Base-by-base conservation (phyloP, 2,329 filamentous ascomycete genomes). In the Beauveria sp. region DNA sequence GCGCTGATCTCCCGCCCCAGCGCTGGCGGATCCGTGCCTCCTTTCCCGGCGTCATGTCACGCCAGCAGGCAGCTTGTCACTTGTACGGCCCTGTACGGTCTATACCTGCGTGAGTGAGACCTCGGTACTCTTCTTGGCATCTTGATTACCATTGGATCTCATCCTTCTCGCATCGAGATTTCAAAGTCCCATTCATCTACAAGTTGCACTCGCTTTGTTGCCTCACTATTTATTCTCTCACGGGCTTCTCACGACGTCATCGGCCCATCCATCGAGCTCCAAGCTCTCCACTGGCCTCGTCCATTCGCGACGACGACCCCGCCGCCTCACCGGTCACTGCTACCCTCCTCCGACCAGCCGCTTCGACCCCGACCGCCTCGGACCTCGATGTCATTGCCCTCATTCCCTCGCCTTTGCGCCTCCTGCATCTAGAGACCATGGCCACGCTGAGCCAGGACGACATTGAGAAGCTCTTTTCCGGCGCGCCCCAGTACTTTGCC, bases 401-500 rank as follows among this genome's bases (percentile, higher is more conserved):
- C 18, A 28, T 47, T n/a, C n/a, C 22, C 24, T 20, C 43, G 38
- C 47, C 16, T 28, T 22, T 47, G 54, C 38, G 40, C 26, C n/a
- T n/a, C 14, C 20, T 46, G n/a, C 53, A 26, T 38, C 22, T 51
- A 42, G 20, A 9, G 8, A 57, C 34, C 73, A 86, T 86, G 79
- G 77, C 83, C 50, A 80, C 80, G 54, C 76, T 88, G 62, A 80
- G 74, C 67, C 79, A 84, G 51, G 75, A 78, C 46, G 85, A 89
- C 66, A 75, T 90, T 57, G 84, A 87, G 73, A 84, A 85, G 72
- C 80, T 90, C 68, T 91, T 90, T 77, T 88, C 87, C 28, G 87
- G 88, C n/a, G 88, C 88, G 49, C 88, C 88, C 65, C 86, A 89
- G 70, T 90, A 87, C 75, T 86, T 85, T 71, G 81, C 84, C 66